Base-by-base conservation (phyloP, 1,284 basidiomycete species). In the Puccinia novopanici region DNA sequence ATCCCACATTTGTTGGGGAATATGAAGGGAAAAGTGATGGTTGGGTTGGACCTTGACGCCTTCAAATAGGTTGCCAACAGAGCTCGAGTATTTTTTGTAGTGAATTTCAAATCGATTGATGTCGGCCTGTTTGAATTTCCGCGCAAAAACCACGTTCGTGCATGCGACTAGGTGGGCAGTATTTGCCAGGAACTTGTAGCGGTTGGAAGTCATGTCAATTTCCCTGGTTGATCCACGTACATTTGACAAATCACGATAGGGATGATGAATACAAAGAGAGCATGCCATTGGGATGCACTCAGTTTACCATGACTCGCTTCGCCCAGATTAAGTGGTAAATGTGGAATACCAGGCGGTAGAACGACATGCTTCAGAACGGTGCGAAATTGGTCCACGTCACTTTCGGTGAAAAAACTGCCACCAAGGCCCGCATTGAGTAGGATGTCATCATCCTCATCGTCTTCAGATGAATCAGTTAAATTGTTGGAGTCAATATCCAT, bases 111-210 rank as follows among this genome's bases (percentile, higher is more conserved):
- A n/a, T n/a, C n/a, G n/a, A n/a, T 79, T 79, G 40, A 79, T 79
- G 34, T 79, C 76, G 0, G 67, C 22, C 61, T 79, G 76, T 42
- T 67, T 57, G 40, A 79, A 67, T 50, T 72, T 70, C 67, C 65
- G 55, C 22, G 37, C 40, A 27, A 27, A 76, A 15, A 76, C 59
- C 13, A 76, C 57, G 34, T 76, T 65, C 3, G 75, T 76, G n/a
- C 57, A 65, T 15, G 48, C 15, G 13, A 67, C 42, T 34, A 76
- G 65, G 24, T 48, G 42, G 15, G 40, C 22, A 24, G 57, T 76
- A 37, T 76, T 76, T 9, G 27, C 40, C 12, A 76, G 55, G 52
- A 76, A 61, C 30, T 61, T 63, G 12, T 48, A 40, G 15, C 57
- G 48, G 42, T 76, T 76, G 30, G 75, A 76, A 9, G 45, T 24